These are phyloP conservation scores for Trametes maxima DNA, from an alignment of 768 basidiomycete species.

Conservation along the genomic window DNA sequence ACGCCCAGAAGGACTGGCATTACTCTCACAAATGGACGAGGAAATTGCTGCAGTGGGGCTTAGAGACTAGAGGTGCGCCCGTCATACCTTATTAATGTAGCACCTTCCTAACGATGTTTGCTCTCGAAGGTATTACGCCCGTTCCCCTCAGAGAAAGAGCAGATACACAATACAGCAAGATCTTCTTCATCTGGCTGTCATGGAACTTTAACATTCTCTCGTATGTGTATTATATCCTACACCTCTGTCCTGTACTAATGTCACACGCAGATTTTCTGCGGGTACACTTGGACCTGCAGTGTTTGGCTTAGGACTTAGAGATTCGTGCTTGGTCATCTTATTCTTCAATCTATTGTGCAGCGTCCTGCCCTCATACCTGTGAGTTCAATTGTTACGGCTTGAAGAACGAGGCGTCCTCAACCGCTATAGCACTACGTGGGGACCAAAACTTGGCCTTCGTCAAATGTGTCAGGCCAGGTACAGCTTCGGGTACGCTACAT, in stretches of 20 bases:
- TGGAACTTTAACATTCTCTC: conserved; percentile 44
- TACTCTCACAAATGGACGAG: conserved; percentile 23
- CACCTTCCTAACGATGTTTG: neutral
- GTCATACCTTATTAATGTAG: too few species aligned
- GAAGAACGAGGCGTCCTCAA: neutral
- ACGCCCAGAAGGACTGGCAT: conserved; percentile 18
- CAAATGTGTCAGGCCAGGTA: conserved; percentile 80
- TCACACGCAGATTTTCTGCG: conserved; percentile 42
- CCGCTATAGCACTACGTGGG: conserved; percentile 58
- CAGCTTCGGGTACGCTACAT: conserved; percentile 50
- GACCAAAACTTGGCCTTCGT: conserved; percentile 76
- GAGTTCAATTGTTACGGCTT: conserved; percentile 8
- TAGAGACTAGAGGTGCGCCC: conserved; percentile 36
- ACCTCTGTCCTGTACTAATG: neutral
- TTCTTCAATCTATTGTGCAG: conserved; percentile 50
- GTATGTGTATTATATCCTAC: conserved; percentile 23
- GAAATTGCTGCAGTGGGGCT: conserved; percentile 34
- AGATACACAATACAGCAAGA: conserved; percentile 43
- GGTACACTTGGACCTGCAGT: conserved; percentile 49
- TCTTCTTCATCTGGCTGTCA: conserved; percentile 46
- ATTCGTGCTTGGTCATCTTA: conserved; percentile 48
- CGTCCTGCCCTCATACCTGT: conserved; percentile 48
- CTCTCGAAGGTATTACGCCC: conserved; percentile 37
- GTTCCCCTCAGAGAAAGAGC: conserved; percentile 36
- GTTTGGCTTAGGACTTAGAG: conserved; percentile 46